These are phyloP conservation scores for Neobulgaria alba DNA, from an alignment of 2,329 filamentous ascomycete genomes.

Conservation along the genomic window DNA sequence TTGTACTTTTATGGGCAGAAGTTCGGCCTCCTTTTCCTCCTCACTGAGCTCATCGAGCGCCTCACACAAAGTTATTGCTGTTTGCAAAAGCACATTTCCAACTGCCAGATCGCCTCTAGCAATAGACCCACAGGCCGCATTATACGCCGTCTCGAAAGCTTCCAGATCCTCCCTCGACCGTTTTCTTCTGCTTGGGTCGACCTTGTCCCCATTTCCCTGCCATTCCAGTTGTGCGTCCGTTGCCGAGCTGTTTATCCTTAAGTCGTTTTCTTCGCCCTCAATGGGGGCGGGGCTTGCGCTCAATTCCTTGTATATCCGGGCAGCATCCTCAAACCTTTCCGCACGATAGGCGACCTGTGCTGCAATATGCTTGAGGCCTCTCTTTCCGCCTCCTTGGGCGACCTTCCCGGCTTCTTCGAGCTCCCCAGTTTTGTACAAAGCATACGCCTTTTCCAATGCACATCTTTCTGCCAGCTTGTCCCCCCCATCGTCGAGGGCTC, in stretches of 20 bases:
- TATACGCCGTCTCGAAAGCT: constrained; percentile 75
- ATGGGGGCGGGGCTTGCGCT: constrained; percentile 35
- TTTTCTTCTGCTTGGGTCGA: constrained; percentile 36
- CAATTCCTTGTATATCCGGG: constrained; percentile 53
- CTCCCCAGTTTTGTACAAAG: constrained; percentile 71
- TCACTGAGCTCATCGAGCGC: constrained; percentile 63
- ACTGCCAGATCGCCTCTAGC: constrained; percentile 58
- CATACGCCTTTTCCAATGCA: constrained; percentile 65
- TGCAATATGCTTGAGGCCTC: constrained; percentile 40
- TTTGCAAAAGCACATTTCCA: constrained; percentile 58
- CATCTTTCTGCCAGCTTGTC: constrained; percentile 52
- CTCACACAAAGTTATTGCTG: constrained; percentile 63
- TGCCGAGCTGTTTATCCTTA: constrained; percentile 69
- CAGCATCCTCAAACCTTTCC: constrained; percentile 63
- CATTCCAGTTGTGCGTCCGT: constrained; percentile 65
- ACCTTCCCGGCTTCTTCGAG: constrained; percentile 52
- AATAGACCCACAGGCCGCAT: constrained; percentile 66
- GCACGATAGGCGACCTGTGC: constrained; percentile 66
- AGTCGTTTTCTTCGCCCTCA: constrained; percentile 60
- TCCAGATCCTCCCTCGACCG: constrained; percentile 55
- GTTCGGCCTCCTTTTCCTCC: constrained; percentile 65
- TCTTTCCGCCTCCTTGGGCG: constrained; percentile 12
- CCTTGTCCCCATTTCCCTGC: constrained; percentile 39
- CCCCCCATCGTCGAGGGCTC: constrained; percentile 56
- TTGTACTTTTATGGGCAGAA: constrained; percentile 68